Evolutionary conservation across 2,329 filamentous ascomycete species (phyloP).

Genomic region (Colletotrichum magnum): DNA sequence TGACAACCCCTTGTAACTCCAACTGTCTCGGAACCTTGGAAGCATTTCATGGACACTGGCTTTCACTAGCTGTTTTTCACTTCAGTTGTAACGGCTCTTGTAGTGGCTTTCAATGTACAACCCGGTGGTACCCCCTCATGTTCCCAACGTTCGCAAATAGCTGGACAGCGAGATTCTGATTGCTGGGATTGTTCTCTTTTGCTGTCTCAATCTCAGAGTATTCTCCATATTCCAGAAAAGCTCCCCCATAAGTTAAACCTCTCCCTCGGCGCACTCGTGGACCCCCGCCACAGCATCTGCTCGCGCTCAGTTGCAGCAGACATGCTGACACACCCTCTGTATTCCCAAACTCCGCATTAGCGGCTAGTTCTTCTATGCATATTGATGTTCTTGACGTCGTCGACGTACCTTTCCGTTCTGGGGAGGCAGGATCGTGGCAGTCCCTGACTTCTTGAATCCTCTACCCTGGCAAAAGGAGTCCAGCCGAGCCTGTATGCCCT

Average conservation of each 20-base stretch:
- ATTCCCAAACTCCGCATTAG: background rate
- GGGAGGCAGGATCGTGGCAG: background rate
- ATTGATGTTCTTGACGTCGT: background rate
- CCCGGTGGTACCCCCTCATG: too few species aligned
- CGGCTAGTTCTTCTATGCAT: background rate
- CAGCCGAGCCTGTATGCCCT: background rate
- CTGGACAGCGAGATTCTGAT: too few species aligned
- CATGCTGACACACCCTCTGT: background rate
- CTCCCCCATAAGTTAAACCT: too few species aligned
- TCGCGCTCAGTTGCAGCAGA: background rate
- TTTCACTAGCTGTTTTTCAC: background rate
- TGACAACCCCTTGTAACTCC: background rate
- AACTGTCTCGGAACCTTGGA: background rate
- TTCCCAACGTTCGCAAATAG: too few species aligned
- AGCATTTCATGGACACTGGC: background rate
- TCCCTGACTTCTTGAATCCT: background rate
- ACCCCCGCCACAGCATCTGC: background rate
- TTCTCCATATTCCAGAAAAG: too few species aligned
- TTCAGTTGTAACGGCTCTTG: background rate
- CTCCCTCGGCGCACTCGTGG: too few species aligned
- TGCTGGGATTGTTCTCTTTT: too few species aligned
- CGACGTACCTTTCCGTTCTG: background rate
- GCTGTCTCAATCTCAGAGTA: too few species aligned
- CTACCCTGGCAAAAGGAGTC: background rate
- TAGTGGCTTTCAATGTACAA: too few species aligned